A percentile compares a stretch with the other conserved stretches of the same genome.
phyloP scores from a whole-genome alignment of 768 basidiomycete genomes.

The Auricularia auricula-judae region DNA sequence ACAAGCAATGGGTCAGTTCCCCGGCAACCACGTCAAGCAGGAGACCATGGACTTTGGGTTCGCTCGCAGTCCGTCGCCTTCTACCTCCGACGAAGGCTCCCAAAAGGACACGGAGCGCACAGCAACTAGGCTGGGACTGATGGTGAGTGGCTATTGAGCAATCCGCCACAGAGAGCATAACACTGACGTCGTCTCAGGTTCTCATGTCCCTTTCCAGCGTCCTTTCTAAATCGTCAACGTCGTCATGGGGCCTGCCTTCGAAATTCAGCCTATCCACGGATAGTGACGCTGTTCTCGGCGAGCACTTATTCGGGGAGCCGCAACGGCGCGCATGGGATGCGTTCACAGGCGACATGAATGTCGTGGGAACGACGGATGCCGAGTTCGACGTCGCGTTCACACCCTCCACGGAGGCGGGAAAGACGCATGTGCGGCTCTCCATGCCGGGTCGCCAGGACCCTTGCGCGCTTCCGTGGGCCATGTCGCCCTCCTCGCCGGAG shows the following conservation, averaged over 20 bases:
- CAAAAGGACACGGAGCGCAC: neutral
- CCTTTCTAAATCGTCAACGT: neutral
- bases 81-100: neutral
- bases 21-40: neutral
- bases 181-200: neutral
- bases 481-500: neutral
- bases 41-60: neutral
- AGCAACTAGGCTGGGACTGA: neutral
- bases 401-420: neutral
- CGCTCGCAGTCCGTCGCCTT: neutral
- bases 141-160: neutral
- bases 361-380: neutral
- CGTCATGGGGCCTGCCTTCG: neutral
- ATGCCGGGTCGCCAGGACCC: neutral
- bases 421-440: neutral
- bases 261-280: neutral
- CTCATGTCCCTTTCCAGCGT: neutral
- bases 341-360: neutral
- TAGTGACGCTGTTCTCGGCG: neutral
- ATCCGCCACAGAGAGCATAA: neutral
- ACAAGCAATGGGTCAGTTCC: neutral
- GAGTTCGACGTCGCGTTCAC: neutral
- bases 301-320: neutral
- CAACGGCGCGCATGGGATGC: neutral
- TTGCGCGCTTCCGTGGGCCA: neutral